phyloP scores from a whole-genome alignment of 2,329 filamentous ascomycete genomes.

The Phoma sp. region DNA sequence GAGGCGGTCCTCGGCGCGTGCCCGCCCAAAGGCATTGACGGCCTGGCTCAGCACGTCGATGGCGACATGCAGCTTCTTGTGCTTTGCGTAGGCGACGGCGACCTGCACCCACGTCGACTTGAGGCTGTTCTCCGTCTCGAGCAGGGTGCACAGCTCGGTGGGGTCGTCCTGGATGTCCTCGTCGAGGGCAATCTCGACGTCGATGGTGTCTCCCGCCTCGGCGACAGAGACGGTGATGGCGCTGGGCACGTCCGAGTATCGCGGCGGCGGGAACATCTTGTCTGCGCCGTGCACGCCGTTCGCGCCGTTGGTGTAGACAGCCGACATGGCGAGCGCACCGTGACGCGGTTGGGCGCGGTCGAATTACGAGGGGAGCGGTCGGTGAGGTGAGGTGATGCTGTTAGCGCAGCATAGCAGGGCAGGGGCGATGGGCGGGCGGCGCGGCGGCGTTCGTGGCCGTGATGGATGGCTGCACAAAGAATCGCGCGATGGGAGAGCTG shows the following conservation, averaged over 20 bases:
- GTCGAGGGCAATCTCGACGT: slow-evolving; percentile 93
- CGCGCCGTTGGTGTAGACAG: slow-evolving; percentile 55
- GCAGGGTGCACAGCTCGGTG: slow-evolving; percentile 90
- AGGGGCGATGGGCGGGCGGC: slow-evolving; percentile 14
- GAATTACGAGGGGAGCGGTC: slow-evolving; percentile 3
- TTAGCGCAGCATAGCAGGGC: slow-evolving; percentile 34
- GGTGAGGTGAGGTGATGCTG: slow-evolving; percentile 2
- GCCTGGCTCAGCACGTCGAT: slow-evolving; percentile 76
- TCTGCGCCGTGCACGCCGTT: slow-evolving; percentile 61
- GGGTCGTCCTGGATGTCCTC: slow-evolving; percentile 86
- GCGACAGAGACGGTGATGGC: slow-evolving; percentile 71
- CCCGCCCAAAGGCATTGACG: slow-evolving; percentile 72
- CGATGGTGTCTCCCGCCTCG: slow-evolving; percentile 67
- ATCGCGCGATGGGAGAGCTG: slow-evolving; percentile 16
- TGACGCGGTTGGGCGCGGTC: slow-evolving; percentile 22
- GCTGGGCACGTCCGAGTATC: slow-evolving; percentile 68
- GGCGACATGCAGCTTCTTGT: slow-evolving; percentile 87
- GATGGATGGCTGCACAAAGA: slow-evolving; percentile 27
- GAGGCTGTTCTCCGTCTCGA: slow-evolving; percentile 91
- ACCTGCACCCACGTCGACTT: slow-evolving; percentile 99
- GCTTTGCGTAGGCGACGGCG: slow-evolving; percentile 93
- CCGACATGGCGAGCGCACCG: slow-evolving; percentile 56
- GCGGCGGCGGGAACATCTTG: slow-evolving; percentile 49
- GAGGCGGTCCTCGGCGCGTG: slow-evolving; percentile 80
- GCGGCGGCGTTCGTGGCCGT: slow-evolving; percentile 26